These are phyloP conservation scores for Citrus glauca DNA, from an alignment of 345 rosid species.

Conservation along the genomic window DNA sequence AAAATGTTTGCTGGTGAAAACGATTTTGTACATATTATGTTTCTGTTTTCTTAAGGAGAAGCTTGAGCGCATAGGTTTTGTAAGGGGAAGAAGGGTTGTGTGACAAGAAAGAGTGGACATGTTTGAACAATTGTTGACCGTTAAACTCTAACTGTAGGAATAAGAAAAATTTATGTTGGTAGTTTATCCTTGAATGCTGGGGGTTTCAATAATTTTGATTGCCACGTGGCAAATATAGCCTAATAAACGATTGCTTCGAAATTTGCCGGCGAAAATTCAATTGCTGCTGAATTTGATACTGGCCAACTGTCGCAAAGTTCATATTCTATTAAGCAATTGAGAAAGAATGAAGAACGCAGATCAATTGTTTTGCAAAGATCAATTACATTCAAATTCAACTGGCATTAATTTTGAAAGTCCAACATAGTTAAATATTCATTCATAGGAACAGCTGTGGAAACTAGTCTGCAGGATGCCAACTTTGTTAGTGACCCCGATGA, in stretches of 20 bases:
- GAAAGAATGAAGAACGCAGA: not conserved
- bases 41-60: not conserved
- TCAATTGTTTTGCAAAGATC: not conserved
- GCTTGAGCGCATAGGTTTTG: constrained; percentile 12
- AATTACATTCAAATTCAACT: not conserved
- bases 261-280: not conserved
- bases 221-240: not conserved
- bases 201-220: not conserved
- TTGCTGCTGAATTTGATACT: not conserved
- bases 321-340: not conserved
- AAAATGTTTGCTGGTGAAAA: not conserved
- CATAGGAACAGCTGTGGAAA: not conserved
- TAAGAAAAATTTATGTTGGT: not conserved
- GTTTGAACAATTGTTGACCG: constrained; percentile 20
- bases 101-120: constrained; percentile 15
- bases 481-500: not conserved
- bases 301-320: not conserved
- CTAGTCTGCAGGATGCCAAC: not conserved
- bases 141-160: constrained; percentile 8
- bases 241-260: not conserved
- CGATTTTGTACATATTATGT: not conserved
- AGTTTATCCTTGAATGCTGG: constrained; percentile 1
- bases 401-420: not conserved
- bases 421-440: not conserved
- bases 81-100: constrained; percentile 1